phyloP scores from a whole-genome alignment of 148 eudicot species.

The Chenopodium berlandieri region DNA sequence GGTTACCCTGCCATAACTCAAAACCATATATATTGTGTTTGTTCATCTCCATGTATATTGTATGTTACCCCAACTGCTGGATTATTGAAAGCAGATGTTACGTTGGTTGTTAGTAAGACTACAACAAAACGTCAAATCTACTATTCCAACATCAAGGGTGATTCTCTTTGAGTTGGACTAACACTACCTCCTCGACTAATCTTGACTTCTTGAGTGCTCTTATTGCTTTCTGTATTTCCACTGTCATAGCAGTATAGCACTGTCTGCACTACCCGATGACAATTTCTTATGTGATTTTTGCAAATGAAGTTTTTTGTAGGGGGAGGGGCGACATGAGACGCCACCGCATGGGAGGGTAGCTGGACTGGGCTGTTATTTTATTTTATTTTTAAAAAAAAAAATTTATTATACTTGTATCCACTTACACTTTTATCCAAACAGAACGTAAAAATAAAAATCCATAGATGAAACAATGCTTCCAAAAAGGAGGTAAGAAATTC shows the following conservation, averaged over 20 bases:
- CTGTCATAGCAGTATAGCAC: slow-evolving; percentile 97
- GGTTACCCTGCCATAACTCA: no score
- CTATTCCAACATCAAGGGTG: slow-evolving; percentile 57
- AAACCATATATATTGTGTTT: no score
- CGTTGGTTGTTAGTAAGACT: background rate
- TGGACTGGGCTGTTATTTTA: no score
- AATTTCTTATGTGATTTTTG: slow-evolving; percentile 87
- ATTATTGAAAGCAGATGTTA: no score
- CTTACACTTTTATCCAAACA: no score
- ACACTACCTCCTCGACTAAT: slow-evolving; percentile 82
- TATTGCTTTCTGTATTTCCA: slow-evolving; percentile 91
- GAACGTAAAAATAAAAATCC: background rate
- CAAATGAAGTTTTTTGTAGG: slow-evolving; percentile 51
- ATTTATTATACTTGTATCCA: no score
- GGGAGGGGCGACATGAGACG: no score
- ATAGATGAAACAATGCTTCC: no score
- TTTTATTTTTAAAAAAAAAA: no score
- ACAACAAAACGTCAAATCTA: background rate
- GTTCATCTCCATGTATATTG: background rate
- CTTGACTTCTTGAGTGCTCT: slow-evolving; percentile 67
- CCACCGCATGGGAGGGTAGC: no score
- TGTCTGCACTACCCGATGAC: slow-evolving; percentile 94
- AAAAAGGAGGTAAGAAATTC: no score
- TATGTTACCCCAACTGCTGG: no score
- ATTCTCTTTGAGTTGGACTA: slow-evolving; percentile 75